Conservation (phyloP, 2,329 filamentous ascomycete species). For the Hirsutella minnesotensis region DNA sequence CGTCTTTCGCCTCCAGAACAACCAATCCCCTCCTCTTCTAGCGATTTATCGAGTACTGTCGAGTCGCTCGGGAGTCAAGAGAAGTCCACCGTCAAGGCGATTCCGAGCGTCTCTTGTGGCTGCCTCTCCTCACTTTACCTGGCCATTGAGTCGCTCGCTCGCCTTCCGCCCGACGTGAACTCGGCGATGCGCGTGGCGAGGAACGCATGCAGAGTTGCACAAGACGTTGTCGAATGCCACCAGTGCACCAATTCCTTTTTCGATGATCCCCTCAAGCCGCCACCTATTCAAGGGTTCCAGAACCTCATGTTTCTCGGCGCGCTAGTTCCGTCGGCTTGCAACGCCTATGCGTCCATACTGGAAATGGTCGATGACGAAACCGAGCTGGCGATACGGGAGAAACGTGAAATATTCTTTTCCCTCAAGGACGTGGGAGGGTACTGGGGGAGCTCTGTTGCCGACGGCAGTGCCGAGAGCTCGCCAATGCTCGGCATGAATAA, state of each 20-base stretch:
- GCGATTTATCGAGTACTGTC: constrained; percentile 9
- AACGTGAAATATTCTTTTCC: constrained; percentile 30
- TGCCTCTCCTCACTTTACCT: constrained; percentile 39
- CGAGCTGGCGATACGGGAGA: constrained; percentile 27
- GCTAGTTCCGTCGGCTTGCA: constrained; percentile 43
- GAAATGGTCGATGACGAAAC: constrained; percentile 41
- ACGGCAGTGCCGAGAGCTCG: constrained; percentile 14
- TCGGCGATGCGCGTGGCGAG: constrained; percentile 36
- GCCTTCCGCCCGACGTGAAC: constrained; percentile 30
- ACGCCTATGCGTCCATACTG: constrained; percentile 44
- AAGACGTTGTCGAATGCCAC: constrained; percentile 39
- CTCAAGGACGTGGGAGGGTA: constrained; percentile 36
- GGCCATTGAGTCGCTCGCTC: constrained; percentile 36
- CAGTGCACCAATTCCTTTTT: constrained; percentile 31
- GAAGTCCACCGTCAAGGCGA: constrained; percentile 8
- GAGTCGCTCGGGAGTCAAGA: constrained; percentile 1
- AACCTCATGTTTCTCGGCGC: constrained; percentile 47
- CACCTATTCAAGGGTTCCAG: constrained; percentile 40
- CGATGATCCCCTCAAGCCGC: constrained; percentile 19
- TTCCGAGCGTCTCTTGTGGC: constrained; percentile 25
- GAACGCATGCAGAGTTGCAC: constrained; percentile 33
- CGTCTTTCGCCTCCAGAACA: constrained; percentile 7
- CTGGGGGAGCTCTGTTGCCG: constrained; percentile 27
- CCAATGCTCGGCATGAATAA: constrained; percentile 13
- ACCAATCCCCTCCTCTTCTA: constrained; percentile 11